A percentile compares a stretch with the other conserved stretches of the same genome.
phyloP scores from a whole-genome alignment of 768 basidiomycete genomes.

The Trametes villosa region DNA sequence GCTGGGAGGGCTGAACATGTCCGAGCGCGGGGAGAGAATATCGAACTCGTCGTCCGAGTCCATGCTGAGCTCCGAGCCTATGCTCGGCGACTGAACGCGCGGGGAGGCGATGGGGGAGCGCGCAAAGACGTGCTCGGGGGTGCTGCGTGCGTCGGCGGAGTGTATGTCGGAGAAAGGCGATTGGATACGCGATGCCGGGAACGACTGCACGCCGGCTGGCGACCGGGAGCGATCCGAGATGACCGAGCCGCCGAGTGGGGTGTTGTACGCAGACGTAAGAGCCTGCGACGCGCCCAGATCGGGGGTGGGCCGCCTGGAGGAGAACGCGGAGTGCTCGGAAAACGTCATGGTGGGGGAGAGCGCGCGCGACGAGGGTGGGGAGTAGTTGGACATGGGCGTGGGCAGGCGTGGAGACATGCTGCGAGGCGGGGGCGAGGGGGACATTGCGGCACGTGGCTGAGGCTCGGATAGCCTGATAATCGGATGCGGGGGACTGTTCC shows the following conservation, averaged over 20 bases:
- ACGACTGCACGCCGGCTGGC: constrained; percentile 4
- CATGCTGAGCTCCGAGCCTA: constrained; percentile 21
- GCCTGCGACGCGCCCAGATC: constrained; percentile 15
- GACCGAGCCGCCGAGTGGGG: constrained; percentile 20
- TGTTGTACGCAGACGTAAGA: constrained; percentile 24
- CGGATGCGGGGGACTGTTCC: constrained; percentile 10
- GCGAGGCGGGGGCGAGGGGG: background rate
- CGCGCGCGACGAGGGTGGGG: constrained; percentile 16
- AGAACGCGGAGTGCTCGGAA: background rate
- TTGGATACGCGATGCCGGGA: constrained; percentile 18
- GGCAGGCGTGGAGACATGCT: constrained; percentile 11
- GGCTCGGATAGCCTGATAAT: background rate
- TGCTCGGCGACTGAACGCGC: constrained; percentile 22
- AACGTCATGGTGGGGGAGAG: constrained; percentile 12
- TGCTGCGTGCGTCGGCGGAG: constrained; percentile 20
- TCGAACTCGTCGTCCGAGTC: constrained; percentile 30
- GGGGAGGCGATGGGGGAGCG: constrained; percentile 19
- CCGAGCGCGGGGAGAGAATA: constrained; percentile 31
- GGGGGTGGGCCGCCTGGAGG: constrained; percentile 6
- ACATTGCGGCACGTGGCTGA: constrained; percentile 4
- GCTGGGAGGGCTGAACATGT: constrained; percentile 31
- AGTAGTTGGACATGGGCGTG: constrained; percentile 21
- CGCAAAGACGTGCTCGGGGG: constrained; percentile 7
- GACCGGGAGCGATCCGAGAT: constrained; percentile 7
- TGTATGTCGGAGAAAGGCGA: constrained; percentile 31